These are phyloP conservation scores for Ramaria sp. DNA, from an alignment of 768 basidiomycete species.

Conservation along the genomic window DNA sequence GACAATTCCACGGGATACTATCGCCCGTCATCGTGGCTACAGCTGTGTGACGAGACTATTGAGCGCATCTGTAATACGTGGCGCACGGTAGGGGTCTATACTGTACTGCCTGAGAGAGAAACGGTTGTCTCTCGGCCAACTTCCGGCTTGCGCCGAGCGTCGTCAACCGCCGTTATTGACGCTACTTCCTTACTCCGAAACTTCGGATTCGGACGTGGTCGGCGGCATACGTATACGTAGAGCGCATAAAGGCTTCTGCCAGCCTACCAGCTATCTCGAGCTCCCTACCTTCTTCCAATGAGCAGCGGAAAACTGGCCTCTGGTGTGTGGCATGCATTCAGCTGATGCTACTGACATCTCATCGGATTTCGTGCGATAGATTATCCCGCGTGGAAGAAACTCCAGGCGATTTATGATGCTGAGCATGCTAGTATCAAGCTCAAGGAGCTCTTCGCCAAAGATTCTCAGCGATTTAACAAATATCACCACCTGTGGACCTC, in stretches of 20 bases:
- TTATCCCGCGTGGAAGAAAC: slow-evolving; percentile 83
- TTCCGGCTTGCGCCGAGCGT: too few relatives aligned
- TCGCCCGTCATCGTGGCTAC: too few relatives aligned
- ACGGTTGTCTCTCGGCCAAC: too few relatives aligned
- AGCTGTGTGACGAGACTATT: too few relatives aligned
- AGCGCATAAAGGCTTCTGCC: background rate
- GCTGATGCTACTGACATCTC: background rate
- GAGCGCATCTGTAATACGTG: too few relatives aligned
- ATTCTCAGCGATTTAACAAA: slow-evolving; percentile 77
- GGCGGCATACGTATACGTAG: background rate
- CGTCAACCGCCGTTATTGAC: too few relatives aligned
- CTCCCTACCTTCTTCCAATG: background rate
- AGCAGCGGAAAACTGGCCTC: slow-evolving; percentile 51
- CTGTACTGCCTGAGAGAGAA: too few relatives aligned
- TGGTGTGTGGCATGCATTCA: slow-evolving; percentile 26
- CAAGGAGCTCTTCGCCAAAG: slow-evolving; percentile 85
- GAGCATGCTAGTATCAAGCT: slow-evolving; percentile 68
- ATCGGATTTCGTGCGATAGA: slow-evolving; percentile 34
- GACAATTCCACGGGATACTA: too few relatives aligned
- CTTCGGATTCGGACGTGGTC: background rate
- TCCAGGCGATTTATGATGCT: slow-evolving; percentile 72
- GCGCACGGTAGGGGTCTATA: too few relatives aligned
- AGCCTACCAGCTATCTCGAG: background rate
- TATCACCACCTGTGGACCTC: slow-evolving; percentile 74
- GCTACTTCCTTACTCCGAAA: background rate